Percentiles rank a stretch among this genome's conserved stretches.
phyloP scores from a whole-genome alignment of 768 basidiomycete species.

The Lentinula sp. region DNA sequence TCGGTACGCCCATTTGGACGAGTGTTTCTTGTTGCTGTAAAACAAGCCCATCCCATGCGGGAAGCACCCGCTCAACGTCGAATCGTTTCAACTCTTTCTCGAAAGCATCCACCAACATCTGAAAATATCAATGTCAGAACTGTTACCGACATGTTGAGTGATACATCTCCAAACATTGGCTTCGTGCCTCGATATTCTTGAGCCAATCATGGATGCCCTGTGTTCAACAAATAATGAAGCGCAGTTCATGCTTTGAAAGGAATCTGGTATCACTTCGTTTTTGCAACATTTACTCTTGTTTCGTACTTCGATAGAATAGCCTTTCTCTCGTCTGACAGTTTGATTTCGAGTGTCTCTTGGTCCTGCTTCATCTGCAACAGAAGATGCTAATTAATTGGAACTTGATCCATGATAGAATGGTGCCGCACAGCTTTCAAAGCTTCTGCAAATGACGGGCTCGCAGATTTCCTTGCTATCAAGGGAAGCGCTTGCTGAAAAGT shows the following conservation, averaged over 20 bases:
- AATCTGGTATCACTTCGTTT: constrained; percentile 46
- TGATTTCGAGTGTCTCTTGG: constrained; percentile 63
- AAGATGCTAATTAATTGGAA: background rate
- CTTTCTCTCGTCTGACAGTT: constrained; percentile 62
- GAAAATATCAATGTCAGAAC: constrained; percentile 5
- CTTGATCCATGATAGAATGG: constrained; percentile 6
- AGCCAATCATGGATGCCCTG: constrained; percentile 66
- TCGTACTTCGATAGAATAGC: constrained; percentile 61
- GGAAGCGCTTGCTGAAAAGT: constrained; percentile 72
- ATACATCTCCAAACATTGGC: constrained; percentile 38
- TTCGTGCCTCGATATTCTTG: constrained; percentile 63
- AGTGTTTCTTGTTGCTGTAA: constrained; percentile 64
- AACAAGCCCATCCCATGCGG: constrained; percentile 75
- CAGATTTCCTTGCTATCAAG: constrained; percentile 52
- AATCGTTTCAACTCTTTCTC: constrained; percentile 62
- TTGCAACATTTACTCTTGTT: constrained; percentile 63
- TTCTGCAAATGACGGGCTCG: constrained; percentile 44
- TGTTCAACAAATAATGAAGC: background rate
- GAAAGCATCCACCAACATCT: constrained; percentile 66
- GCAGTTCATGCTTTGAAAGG: constrained; percentile 3
- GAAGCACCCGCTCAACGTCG: constrained; percentile 61
- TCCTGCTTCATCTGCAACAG: constrained; percentile 57
- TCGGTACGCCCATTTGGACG: constrained; percentile 56
- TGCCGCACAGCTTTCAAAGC: constrained; percentile 43
- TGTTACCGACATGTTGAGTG: background rate